Base-by-base conservation (phyloP, 441 rosid genomes). In the Capsella rubella region DNA sequence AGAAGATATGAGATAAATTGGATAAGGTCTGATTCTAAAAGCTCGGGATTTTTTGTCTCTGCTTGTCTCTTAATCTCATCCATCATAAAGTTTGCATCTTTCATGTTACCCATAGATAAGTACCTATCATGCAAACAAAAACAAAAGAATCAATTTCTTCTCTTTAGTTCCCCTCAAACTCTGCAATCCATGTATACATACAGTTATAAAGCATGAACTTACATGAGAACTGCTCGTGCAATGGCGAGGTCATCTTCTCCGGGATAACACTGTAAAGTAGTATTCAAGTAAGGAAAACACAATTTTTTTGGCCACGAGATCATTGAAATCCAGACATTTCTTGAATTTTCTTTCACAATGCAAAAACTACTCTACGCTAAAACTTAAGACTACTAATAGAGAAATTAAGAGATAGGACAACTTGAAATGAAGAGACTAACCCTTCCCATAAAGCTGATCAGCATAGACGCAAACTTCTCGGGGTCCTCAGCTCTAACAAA, bases 171-270 rank as follows among this genome's bases (percentile, higher is more conserved):
- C 47, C 12, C 32, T 42, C 32, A 57, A 25, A 34, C 45, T 69
- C 18, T 11, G 56, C 18, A 32, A 12, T 45, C 11, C 46, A 37
- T 49, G 34, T 37, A 69, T 47, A 21, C 53, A 69, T 47, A 21
- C 53, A 49, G 61, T 46, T 63, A 62, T 40, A 43, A 64, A 42
- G 61, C 46, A 71, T 64, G 55, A 12, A 55, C 89, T 82, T 80
- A 95, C 98, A 90, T 79, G 71, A 95, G 83, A 72, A 88, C 80
- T 63, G 93, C 98, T 56, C 93, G 82, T 73, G 93, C 92, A 78
- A 92, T 85, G 27, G 95, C 99, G 61, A 91, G 78, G 82, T 95
- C 99, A 81, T 93, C 99, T 89, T 95, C 99, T 39, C 97, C 92
- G 2, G 99, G 99, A 87, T 90, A 95, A 80, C 99, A 92, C 99